These are phyloP conservation scores for Ziziphus jujuba DNA, from an alignment of 306 rosid genomes.

Conservation along the genomic window DNA sequence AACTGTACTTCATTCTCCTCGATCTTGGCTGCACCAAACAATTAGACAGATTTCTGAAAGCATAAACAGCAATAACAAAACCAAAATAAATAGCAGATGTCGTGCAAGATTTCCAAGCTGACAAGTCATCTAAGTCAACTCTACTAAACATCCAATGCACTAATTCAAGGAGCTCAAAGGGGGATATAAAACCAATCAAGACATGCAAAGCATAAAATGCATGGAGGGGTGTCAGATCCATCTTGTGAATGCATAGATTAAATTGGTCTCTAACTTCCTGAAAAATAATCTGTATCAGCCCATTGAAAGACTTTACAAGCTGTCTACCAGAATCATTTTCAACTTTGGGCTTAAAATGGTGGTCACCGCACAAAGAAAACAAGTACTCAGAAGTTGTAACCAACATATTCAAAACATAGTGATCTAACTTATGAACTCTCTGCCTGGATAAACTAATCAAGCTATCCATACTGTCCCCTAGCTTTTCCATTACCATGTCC, in stretches of 20 bases:
- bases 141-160: slow-evolving; percentile 73
- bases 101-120: slow-evolving; percentile 25
- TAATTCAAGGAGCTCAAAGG: slow-evolving; percentile 73
- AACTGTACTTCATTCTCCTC: slow-evolving; percentile 47
- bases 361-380: slow-evolving; percentile 41
- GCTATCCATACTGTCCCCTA: slow-evolving; percentile 33
- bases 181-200: slow-evolving; percentile 58
- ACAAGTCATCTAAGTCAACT: slow-evolving; percentile 35
- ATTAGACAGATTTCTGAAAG: slow-evolving; percentile 57
- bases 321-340: slow-evolving; percentile 30
- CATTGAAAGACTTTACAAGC: slow-evolving; percentile 48
- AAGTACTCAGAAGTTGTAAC: slow-evolving; percentile 48
- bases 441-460: slow-evolving; percentile 39
- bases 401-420: slow-evolving; percentile 59
- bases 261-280: slow-evolving; percentile 46
- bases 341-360: slow-evolving; percentile 37
- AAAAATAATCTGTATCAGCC: slow-evolving; percentile 47
- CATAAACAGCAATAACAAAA: slow-evolving; percentile 66
- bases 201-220: slow-evolving; percentile 47
- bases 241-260: slow-evolving; percentile 39
- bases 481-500: slow-evolving; percentile 30
- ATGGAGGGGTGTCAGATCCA: slow-evolving; percentile 45
- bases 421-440: slow-evolving; percentile 45
- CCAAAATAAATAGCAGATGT: slow-evolving; percentile 53
- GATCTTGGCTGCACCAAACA: slow-evolving; percentile 53